Base-by-base conservation (phyloP, 768 basidiomycete genomes). In the Russula griseocarnosa region DNA sequence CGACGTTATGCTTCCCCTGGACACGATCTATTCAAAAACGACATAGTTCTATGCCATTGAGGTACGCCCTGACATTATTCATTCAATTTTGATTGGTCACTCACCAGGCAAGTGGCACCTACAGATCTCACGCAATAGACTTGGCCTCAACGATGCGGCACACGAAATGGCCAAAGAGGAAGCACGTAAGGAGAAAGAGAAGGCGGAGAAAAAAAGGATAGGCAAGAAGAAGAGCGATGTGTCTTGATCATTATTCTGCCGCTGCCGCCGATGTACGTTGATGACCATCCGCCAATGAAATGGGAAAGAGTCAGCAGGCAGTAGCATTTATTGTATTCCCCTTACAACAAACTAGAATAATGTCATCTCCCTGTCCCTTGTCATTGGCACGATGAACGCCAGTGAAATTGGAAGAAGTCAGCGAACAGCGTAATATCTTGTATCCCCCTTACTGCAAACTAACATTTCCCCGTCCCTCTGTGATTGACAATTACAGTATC, bases 1-100 rank as follows among this genome's bases (percentile, higher is more conserved):
- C 8, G 52, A n/a, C 24, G 68, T 47, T 13, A 11, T 11, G n/a
- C 11, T n/a, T n/a, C 28, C 28, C 38, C 16, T 16, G 26, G 18
- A 22, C 65, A 22, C 16, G 38, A 3, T 22, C 11, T n/a, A 44
- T 56, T 20, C 52, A 18, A 47, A 56, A 18, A 61, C 65, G 53
- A 67, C 73, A 47, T 76, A 98, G 82, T 99, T 98, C 79, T 94
- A 94, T 70, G 94, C 91, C 13, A 85, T 93, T 72, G 97, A 97
- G 80, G 91, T 90, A 71, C 60, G 63, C 38, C 26, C 20, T 16
- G 49, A 38, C 24, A 5, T 13, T n/a, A 54, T 30, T 40, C 30
- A 9, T 38, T 40, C 38, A 6, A 40, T 2, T 20, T 28, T 13
- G 34, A 36, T 74, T 65, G 30, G 60, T 47, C 22, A 34, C 34